These are phyloP conservation scores for Xerocomus potaroensis DNA, from an alignment of 768 basidiomycete genomes.

Conservation along the genomic window DNA sequence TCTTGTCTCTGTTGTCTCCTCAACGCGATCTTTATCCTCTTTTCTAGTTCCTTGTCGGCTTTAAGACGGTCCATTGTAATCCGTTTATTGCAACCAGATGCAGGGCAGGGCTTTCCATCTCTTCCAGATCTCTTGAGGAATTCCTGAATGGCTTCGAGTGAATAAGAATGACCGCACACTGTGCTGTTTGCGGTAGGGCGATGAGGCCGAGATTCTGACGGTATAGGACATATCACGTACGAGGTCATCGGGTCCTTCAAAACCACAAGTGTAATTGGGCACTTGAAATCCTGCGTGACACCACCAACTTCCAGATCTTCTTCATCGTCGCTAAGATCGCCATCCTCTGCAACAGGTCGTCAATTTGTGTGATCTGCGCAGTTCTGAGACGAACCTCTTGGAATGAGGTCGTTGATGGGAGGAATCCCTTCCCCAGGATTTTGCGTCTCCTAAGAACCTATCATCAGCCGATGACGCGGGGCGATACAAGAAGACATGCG, in stretches of 20 bases:
- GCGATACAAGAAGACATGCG: slow-evolving; percentile 40
- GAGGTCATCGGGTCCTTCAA: slow-evolving; percentile 77
- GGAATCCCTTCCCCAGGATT: slow-evolving; percentile 69
- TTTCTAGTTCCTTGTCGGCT: slow-evolving; percentile 54
- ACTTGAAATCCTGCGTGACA: slow-evolving; percentile 76
- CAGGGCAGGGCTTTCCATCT: slow-evolving; percentile 53
- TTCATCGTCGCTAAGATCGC: slow-evolving; percentile 78
- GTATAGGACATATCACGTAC: slow-evolving; percentile 49
- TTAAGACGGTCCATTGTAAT: slow-evolving; percentile 51
- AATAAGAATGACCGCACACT: slow-evolving; percentile 81
- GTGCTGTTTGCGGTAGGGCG: too few relatives aligned
- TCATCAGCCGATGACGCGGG: slow-evolving; percentile 7
- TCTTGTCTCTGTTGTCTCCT: slow-evolving; percentile 46
- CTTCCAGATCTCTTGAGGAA: slow-evolving; percentile 43
- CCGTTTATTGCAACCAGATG: slow-evolving; percentile 63
- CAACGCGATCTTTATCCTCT: slow-evolving; percentile 55
- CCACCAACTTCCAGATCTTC: slow-evolving; percentile 90
- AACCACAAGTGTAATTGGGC: slow-evolving; percentile 68
- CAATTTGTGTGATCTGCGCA: neutral
- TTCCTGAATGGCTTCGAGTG: slow-evolving; percentile 61
- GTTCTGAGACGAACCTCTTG: slow-evolving; percentile 48
- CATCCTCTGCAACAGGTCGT: slow-evolving; percentile 51
- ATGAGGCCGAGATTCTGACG: too few relatives aligned
- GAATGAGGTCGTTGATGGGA: slow-evolving; percentile 68
- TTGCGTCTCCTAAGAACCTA: slow-evolving; percentile 51